Conservation (phyloP, 78 protist species). For the Protostelium mycophagum region DNA sequence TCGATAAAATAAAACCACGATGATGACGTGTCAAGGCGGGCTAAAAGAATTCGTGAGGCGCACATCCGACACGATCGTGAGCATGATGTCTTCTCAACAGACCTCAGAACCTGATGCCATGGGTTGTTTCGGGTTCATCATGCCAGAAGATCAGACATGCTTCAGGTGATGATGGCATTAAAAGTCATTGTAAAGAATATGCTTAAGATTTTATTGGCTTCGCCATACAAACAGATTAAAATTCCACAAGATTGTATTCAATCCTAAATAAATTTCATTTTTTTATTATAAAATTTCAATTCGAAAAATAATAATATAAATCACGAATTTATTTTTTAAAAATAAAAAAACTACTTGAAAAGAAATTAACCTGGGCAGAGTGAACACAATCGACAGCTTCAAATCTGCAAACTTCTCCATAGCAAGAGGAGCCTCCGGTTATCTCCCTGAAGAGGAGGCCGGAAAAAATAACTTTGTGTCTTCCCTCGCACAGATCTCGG, state of each 20-base stretch:
- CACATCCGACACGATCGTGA: neutral
- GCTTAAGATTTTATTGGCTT: too few species aligned
- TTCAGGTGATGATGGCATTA: too few species aligned
- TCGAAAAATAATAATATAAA: too few species aligned
- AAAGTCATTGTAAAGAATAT: too few species aligned
- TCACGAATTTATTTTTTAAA: too few species aligned
- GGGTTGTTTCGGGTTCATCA: neutral
- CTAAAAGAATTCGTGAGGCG: neutral
- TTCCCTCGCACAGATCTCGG: conserved; percentile 28
- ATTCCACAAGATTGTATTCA: too few species aligned
- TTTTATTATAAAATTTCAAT: too few species aligned
- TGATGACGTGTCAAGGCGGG: too few species aligned
- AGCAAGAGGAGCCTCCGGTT: conserved; percentile 15
- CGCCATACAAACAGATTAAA: too few species aligned
- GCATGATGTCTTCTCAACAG: neutral
- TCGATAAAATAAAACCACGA: conserved; percentile 31
- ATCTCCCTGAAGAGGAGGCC: conserved; percentile 29
- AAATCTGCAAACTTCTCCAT: neutral
- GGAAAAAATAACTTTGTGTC: conserved; percentile 45
- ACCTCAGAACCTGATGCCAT: neutral
- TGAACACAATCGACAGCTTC: neutral
- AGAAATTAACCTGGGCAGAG: too few species aligned
- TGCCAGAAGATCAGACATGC: neutral
- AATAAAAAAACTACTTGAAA: too few species aligned
- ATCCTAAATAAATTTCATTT: too few species aligned